Percentiles rank a stretch among this genome's conserved stretches.
These are phyloP conservation scores for Xylaria sp. DNA, from an alignment of 2,329 filamentous ascomycete species.

Conservation along the genomic window DNA sequence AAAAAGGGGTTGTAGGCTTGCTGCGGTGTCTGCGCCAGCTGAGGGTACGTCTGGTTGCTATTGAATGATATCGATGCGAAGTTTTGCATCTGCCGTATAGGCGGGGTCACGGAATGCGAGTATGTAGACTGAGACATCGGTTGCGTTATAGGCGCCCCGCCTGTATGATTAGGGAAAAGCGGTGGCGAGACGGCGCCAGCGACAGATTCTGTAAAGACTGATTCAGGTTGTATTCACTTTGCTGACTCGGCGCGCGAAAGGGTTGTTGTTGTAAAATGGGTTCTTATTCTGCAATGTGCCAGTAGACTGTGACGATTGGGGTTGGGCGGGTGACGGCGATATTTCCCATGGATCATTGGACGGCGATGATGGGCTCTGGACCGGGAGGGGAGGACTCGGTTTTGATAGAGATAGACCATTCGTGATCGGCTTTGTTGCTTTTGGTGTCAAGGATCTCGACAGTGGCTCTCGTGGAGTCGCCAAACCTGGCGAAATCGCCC, in stretches of 20 bases:
- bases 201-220: conserved; percentile 79
- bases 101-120: conserved; percentile 52
- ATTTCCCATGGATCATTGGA: conserved; percentile 74
- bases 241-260: conserved; percentile 62
- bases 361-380: conserved; percentile 46
- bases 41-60: conserved; percentile 51
- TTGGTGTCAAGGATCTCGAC: conserved; percentile 61
- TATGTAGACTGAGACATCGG: conserved; percentile 50
- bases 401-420: conserved; percentile 36
- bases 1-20: conserved; percentile 61
- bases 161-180: conserved; percentile 78
- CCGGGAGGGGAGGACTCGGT: conserved; percentile 36
- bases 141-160: conserved; percentile 58
- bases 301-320: conserved; percentile 69
- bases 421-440: conserved; percentile 44
- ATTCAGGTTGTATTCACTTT: conserved; percentile 56
- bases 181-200: conserved; percentile 62
- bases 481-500: conserved; percentile 46
- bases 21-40: conserved; percentile 46
- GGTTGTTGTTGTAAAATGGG: conserved; percentile 69
- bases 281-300: conserved; percentile 65
- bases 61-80: conserved; percentile 49
- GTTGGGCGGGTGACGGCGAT: conserved; percentile 55
- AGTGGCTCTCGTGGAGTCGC: conserved; percentile 57
- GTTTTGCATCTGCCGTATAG: conserved; percentile 49